phyloP scores from a whole-genome alignment of 257 asterid genomes.

The Linderniella brevidens region DNA sequence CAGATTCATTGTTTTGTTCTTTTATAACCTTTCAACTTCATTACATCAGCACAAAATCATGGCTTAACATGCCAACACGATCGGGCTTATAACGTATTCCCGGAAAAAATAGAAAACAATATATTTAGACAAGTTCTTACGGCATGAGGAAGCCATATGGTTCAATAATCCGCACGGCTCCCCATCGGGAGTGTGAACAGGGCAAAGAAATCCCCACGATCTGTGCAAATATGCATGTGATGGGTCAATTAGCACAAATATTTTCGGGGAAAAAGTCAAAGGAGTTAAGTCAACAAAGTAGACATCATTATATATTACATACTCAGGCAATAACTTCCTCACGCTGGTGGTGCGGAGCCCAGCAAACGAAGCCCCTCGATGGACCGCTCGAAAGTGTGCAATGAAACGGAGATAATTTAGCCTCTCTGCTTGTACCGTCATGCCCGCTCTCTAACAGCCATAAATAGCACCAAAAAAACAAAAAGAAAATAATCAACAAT shows the following conservation, averaged over 20 bases:
- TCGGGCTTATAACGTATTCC: slow-evolving; percentile 1
- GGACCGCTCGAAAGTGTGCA: slow-evolving; percentile 95
- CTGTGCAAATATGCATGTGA: slow-evolving; percentile 20
- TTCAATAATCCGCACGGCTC: slow-evolving; percentile 97
- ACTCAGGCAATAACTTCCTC: slow-evolving; percentile 96
- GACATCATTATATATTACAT: slow-evolving; percentile 20
- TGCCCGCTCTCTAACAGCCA: slow-evolving; percentile 66
- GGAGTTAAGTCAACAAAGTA: neutral
- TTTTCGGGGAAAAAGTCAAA: neutral
- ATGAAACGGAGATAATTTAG: slow-evolving; percentile 79
- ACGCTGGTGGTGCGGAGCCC: slow-evolving; percentile 98
- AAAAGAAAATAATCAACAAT: neutral
- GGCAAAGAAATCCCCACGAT: slow-evolving; percentile 96
- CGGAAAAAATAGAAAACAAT: neutral
- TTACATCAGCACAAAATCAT: neutral
- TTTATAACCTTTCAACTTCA: no score
- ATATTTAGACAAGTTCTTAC: slow-evolving; percentile 36
- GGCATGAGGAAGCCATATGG: slow-evolving; percentile 84
- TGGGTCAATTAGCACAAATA: neutral
- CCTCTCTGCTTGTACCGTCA: slow-evolving; percentile 88
- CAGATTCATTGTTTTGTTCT: no score
- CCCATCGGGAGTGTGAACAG: slow-evolving; percentile 99
- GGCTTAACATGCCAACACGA: neutral
- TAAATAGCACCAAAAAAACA: slow-evolving; percentile 9
- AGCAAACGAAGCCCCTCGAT: slow-evolving; percentile 91